Base-by-base conservation (phyloP, 1,139 yeast genomes). In the Zygotorulaspora mrakii region DNA sequence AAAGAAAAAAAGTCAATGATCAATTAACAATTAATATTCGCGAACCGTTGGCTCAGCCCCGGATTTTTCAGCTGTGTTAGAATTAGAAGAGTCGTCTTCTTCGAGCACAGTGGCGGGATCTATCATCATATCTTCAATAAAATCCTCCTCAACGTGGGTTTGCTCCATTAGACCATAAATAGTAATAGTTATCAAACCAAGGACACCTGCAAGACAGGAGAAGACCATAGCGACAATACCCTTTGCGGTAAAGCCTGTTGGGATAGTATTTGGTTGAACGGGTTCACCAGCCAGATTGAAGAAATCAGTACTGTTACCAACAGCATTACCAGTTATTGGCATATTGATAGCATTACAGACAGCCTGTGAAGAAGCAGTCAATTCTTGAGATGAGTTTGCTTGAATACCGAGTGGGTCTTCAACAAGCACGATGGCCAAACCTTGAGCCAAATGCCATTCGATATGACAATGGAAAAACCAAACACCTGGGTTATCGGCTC, bases 391-490 rank as follows among this genome's bases (percentile, higher is more conserved):
- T 44, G 70, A 66, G 39, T 67, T 64, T 23, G 62, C 57, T 62
- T 83, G 82, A 40, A 89, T 70, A 46, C 72, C 74, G 7, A 57
- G 50, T 14, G 95, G 95, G 29, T 86, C 88, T 66, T 86, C 95
- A 35, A 86, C 68, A 29, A 85, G 68, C n/a, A 73, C 70, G 45
- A 84, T 59, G 27, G 88, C 89, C 47, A 87, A 71, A 49, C 96
- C 96, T 66, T 86, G 95, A 57, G 77, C 78, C 69, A 87, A 74
- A 69, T 87, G 96, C 96, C 96, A 87, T 57, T 87, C 95, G 53
- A 87, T 81, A 57, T 87, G 96, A 67, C 96, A 88, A 64, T 87
- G 96, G 85, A 87, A 87, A 57, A 82, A 71, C 94, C 95, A 86
- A 31, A 85, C 86, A 59, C 95, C 95, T 18, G 95, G 95, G 62